These are phyloP conservation scores for Mycogone perniciosa DNA, from an alignment of 2,329 filamentous ascomycete genomes.

Conservation along the genomic window DNA sequence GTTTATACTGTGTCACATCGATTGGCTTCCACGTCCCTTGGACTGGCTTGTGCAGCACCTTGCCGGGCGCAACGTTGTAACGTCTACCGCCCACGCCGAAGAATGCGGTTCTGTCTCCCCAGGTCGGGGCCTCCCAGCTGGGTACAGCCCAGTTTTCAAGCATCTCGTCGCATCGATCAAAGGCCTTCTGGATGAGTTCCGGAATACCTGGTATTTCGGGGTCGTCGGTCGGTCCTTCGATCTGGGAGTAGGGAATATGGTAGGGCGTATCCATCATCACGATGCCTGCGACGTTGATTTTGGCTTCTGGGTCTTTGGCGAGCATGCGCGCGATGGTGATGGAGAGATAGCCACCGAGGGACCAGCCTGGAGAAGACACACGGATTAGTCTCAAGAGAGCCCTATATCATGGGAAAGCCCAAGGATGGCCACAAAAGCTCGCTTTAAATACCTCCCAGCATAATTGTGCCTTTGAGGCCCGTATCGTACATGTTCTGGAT, in stretches of 20 bases:
- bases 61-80: conserved; percentile 14
- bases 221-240: conserved; percentile 14
- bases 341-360: conserved; percentile 24
- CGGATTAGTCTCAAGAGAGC: not conserved
- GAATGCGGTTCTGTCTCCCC: conserved; percentile 7
- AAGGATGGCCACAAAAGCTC: not conserved
- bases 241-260: conserved; percentile 18
- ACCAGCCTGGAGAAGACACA: conserved; percentile 20
- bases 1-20: conserved; percentile 5
- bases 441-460: conserved; percentile 22
- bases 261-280: conserved; percentile 25
- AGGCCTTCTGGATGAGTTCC: conserved; percentile 22
- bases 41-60: conserved; percentile 19
- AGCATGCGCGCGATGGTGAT: conserved; percentile 21
- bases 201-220: conserved; percentile 19
- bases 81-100: conserved; percentile 15
- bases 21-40: conserved; percentile 16
- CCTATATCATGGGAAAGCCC: not conserved
- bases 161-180: conserved; percentile 26
- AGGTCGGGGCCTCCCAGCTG: conserved; percentile 17
- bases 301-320: conserved; percentile 17
- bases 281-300: conserved; percentile 21
- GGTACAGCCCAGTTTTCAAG: conserved; percentile 24
- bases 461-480: conserved; percentile 20
- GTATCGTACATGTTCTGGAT: conserved; percentile 18